These are phyloP conservation scores for Tricholoma hemisulphureum DNA, from an alignment of 768 basidiomycete genomes.

Conservation along the genomic window DNA sequence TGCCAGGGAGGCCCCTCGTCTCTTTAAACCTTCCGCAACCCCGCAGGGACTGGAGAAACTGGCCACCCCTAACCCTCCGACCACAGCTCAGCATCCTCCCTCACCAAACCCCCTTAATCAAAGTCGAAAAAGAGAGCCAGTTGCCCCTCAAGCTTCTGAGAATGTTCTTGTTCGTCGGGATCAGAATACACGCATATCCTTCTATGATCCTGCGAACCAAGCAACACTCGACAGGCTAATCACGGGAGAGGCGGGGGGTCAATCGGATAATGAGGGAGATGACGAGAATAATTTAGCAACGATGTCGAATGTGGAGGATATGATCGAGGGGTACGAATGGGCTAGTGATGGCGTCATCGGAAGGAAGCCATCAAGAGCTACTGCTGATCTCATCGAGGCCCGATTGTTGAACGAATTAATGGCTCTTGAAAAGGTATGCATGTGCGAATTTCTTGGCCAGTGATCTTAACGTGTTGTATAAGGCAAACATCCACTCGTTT, in stretches of 20 bases:
- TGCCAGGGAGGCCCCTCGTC: neutral
- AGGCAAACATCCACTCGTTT: conserved; percentile 98
- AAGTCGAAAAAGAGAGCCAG: neutral
- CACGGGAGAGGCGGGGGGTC: conserved; percentile 38
- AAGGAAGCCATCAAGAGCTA: conserved; percentile 61
- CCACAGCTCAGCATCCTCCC: neutral
- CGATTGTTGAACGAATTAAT: conserved; percentile 84
- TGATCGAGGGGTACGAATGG: conserved; percentile 99
- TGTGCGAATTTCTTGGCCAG: neutral
- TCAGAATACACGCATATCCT: conserved; percentile 72
- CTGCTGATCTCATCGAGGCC: conserved; percentile 91
- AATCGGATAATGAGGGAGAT: conserved; percentile 54
- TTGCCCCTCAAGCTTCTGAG: conserved; percentile 29
- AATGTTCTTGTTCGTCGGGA: conserved; percentile 48
- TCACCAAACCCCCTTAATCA: neutral
- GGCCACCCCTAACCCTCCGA: neutral
- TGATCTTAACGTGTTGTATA: conserved; percentile 8
- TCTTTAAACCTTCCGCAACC: neutral
- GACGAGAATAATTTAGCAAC: conserved; percentile 80
- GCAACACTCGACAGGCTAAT: conserved; percentile 69
- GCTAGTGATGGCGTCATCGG: conserved; percentile 76
- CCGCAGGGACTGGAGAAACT: neutral
- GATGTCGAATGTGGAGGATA: conserved; percentile 92
- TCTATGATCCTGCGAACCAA: conserved; percentile 81
- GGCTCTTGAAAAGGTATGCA: conserved; percentile 85